Percentiles rank a stretch among this genome's conserved stretches.
These are phyloP conservation scores for Anethum foeniculum DNA, from an alignment of 140 eudicot species.

Conservation along the genomic window DNA sequence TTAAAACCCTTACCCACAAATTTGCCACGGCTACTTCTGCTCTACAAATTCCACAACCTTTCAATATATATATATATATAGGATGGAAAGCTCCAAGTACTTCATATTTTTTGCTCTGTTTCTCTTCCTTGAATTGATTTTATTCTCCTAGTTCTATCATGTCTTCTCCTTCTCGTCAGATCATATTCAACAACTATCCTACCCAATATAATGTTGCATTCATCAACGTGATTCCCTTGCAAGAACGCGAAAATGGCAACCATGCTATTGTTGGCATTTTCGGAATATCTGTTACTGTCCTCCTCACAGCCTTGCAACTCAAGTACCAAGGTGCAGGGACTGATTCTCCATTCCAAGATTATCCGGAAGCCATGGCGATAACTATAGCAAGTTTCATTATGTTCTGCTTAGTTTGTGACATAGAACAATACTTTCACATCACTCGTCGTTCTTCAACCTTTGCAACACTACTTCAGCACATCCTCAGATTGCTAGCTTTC, in stretches of 20 bases:
- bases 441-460: background rate
- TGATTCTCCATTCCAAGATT: background rate
- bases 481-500: background rate
- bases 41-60: background rate
- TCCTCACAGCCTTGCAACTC: background rate
- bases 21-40: no score
- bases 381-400: background rate
- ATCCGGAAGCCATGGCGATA: background rate
- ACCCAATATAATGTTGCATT: background rate
- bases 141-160: background rate
- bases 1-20: no score
- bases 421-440: slow-evolving; percentile 32
- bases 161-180: background rate
- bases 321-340: background rate
- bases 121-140: background rate
- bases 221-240: background rate
- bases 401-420: background rate
- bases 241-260: background rate
- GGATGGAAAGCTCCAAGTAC: background rate
- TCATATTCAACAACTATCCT: background rate
- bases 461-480: background rate
- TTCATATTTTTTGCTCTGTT: background rate
- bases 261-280: background rate
- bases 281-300: background rate
- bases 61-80: background rate